Percentiles rank a stretch among this genome's conserved stretches.
These are phyloP conservation scores for Alternaria postmessia DNA, from an alignment of 2,329 filamentous ascomycete species.

Conservation along the genomic window DNA sequence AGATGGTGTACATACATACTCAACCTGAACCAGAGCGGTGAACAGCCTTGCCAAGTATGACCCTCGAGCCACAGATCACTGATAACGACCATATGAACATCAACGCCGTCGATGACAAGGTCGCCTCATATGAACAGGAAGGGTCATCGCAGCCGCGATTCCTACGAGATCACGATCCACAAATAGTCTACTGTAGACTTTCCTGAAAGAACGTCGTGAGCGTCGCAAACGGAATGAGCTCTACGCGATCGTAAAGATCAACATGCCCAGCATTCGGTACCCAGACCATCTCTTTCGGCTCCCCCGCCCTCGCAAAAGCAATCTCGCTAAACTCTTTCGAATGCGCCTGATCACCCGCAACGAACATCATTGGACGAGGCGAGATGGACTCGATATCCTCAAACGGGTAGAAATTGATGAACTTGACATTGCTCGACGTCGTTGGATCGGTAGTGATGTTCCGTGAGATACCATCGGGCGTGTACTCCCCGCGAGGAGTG, in stretches of 20 bases:
- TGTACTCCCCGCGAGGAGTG: no score
- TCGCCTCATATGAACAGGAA: no score
- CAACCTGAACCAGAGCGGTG: no score
- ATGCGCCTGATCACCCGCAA: background rate
- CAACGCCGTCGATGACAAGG: no score
- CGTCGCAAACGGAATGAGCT: background rate
- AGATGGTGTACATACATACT: no score
- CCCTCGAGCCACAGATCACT: background rate
- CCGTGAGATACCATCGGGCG: no score
- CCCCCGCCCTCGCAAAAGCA: background rate
- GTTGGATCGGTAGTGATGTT: no score
- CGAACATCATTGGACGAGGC: background rate
- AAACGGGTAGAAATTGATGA: no score
- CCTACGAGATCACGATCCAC: no score
- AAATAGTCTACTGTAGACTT: no score
- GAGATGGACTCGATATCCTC: background rate
- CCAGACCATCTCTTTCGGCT: background rate
- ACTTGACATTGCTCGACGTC: no score
- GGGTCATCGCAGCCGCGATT: no score
- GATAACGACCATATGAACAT: rapidly evolving
- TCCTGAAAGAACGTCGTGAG: background rate
- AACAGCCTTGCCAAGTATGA: background rate
- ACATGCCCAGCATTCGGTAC: background rate
- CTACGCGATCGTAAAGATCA: background rate
- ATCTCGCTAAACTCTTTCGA: background rate